Evolutionary conservation across 2,329 filamentous ascomycete genomes (phyloP), one percentile per base, ranked within the genome.

Genomic region (Teratosphaeria gauchensis): DNA sequence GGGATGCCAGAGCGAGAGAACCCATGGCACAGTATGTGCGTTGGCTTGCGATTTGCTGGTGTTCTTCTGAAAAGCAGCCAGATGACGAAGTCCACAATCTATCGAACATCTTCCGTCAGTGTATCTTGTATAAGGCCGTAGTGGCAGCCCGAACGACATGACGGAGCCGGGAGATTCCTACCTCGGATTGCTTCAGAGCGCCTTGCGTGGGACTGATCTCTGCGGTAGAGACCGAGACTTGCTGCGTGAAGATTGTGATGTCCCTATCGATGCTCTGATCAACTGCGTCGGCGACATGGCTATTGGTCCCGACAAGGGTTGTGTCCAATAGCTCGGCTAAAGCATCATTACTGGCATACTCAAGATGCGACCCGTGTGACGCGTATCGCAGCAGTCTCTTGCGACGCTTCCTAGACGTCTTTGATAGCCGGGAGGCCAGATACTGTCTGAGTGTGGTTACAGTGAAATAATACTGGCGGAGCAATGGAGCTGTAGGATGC

Each of bases 21-120:
- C 28, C 92, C 92, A 77, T 95, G 87, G 65, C 90, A 92, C 4
- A 99, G 81, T 4, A 96, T 68, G 74, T 96, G 89, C 55, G 83
- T 81, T 1, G 87, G 86, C n/a, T 52, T 82, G 55, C 77, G 72
- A 59, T 73, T 74, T 31, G 72, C 67, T 21, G 70, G 70, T 33
- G 78, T 75, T 64, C 82, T 80, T 12, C 82, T 83, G 72, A 95
- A 96, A 1, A 96, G 77, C 9, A 83, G 79, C 84, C 87, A 91
- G 51, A 96, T 83, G 16, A 76, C 74, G 61, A 77, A 79, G 63
- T 80, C 74, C 32, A 80, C 76, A 64, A 77, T 73, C 77, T 80
- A 56, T 6, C 14, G 16, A 35, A 48, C 9, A 21, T 19, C 9
- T 21, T n/a, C 42, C 16, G 42, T 48, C 42, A 48, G 42, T 48